phyloP scores from a whole-genome alignment of 306 rosid species.

The Fragaria ananassa region DNA sequence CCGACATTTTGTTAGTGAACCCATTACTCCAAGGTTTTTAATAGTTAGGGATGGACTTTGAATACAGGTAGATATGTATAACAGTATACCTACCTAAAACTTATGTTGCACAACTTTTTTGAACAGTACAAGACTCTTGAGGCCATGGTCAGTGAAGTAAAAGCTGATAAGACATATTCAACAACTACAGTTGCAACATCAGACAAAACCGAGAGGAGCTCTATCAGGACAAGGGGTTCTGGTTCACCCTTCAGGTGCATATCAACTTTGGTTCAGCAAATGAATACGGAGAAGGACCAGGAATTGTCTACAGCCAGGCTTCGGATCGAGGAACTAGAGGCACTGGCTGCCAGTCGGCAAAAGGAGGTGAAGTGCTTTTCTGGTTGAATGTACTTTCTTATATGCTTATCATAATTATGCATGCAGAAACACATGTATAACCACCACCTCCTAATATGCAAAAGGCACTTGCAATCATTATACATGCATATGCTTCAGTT shows the following conservation, averaged over 20 bases:
- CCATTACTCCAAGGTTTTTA: neutral
- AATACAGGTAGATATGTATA: neutral
- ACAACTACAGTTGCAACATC: conserved; percentile 33
- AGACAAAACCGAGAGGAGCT: conserved; percentile 57
- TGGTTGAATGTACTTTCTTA: neutral
- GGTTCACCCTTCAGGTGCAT: conserved; percentile 97
- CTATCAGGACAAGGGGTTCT: conserved; percentile 73
- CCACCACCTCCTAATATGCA: neutral
- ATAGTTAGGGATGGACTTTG: conserved; percentile 5
- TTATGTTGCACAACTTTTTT: conserved; percentile 27
- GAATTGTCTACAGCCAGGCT: conserved; percentile 62
- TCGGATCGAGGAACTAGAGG: conserved; percentile 75
- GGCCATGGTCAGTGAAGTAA: conserved; percentile 80
- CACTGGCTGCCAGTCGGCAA: conserved; percentile 63
- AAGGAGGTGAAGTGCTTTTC: conserved; percentile 58
- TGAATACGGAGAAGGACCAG: conserved; percentile 87
- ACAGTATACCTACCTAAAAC: conserved; percentile 5
- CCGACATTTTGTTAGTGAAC: neutral
- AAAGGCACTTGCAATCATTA: neutral
- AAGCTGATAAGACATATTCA: conserved; percentile 51
- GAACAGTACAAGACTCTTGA: conserved; percentile 77
- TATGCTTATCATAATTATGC: neutral
- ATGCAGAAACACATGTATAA: neutral
- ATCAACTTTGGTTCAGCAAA: conserved; percentile 80
- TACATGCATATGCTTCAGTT: neutral